Evolutionary conservation across 2,329 filamentous ascomycete genomes (phyloP).

Genomic region (Setomelanomma holmii): DNA sequence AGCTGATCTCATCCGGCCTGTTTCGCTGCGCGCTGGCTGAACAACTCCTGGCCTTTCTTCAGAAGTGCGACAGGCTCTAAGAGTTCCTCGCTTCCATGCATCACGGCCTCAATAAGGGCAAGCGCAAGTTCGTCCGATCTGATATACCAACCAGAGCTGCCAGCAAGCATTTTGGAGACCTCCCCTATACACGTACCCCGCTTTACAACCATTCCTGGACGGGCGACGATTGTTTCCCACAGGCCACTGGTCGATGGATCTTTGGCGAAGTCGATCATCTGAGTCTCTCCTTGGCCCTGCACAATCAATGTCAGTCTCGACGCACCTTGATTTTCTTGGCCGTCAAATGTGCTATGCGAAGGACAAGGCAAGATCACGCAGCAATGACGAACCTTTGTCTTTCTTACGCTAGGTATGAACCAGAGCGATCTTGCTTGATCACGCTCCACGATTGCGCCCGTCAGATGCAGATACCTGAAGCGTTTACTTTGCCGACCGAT

Average conservation of each 20-base stretch:
- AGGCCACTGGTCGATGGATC: conserved; percentile 2
- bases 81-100: conserved; percentile 18
- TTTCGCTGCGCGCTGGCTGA: not conserved
- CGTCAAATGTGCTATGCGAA: not conserved
- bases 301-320: not conserved
- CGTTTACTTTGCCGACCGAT: conserved; percentile 10
- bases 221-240: conserved; percentile 24
- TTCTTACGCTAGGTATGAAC: conserved; percentile 18
- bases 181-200: conserved; percentile 12
- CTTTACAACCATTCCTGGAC: conserved; percentile 18
- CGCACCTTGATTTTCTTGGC: not conserved
- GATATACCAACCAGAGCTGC: conserved; percentile 20
- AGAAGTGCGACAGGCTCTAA: conserved; percentile 12
- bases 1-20: not conserved
- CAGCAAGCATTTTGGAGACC: conserved; percentile 14
- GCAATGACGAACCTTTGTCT: conserved; percentile 11
- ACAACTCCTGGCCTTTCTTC: conserved; percentile 12
- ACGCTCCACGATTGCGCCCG: conserved; percentile 15
- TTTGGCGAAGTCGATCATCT: conserved; percentile 22
- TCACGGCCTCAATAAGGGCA: conserved; percentile 17
- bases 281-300: conserved; percentile 17
- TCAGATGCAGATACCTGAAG: conserved; percentile 23
- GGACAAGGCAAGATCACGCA: not conserved
- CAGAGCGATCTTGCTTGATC: conserved; percentile 17
- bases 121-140: conserved; percentile 25